Conservation (phyloP, 345 rosid species). For the Toxicodendron radicans region DNA sequence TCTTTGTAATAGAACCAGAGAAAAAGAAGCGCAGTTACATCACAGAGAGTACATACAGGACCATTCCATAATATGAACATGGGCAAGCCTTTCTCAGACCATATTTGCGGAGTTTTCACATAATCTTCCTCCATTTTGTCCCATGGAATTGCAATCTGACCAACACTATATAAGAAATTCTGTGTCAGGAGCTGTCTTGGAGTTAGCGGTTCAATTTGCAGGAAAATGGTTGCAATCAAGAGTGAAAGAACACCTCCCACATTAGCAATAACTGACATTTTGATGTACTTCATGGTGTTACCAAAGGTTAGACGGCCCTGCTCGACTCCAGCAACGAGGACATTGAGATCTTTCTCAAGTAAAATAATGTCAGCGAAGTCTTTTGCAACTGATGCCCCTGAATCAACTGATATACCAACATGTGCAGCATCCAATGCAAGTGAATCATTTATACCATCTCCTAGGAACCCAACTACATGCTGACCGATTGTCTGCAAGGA, state of each 20-base stretch:
- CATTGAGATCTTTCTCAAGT: slow-evolving; percentile 73
- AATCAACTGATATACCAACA: slow-evolving; percentile 68
- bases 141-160: slow-evolving; percentile 74
- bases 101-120: slow-evolving; percentile 51
- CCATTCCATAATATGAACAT: slow-evolving; percentile 63
- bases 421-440: slow-evolving; percentile 69
- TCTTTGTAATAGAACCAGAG: slow-evolving; percentile 38
- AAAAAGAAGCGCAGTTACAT: slow-evolving; percentile 45
- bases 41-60: slow-evolving; percentile 58
- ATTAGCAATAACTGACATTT: slow-evolving; percentile 68
- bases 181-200: slow-evolving; percentile 67
- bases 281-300: slow-evolving; percentile 74
- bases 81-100: slow-evolving; percentile 47
- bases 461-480: slow-evolving; percentile 61
- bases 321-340: slow-evolving; percentile 69
- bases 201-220: slow-evolving; percentile 55
- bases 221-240: slow-evolving; percentile 51
- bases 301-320: slow-evolving; percentile 63
- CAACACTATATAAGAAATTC: slow-evolving; percentile 54
- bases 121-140: slow-evolving; percentile 67
- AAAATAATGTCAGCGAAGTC: slow-evolving; percentile 67
- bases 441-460: slow-evolving; percentile 69
- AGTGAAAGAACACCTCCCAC: slow-evolving; percentile 56
- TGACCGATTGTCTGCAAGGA: slow-evolving; percentile 58
- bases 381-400: slow-evolving; percentile 67